Evolutionary conservation across 108 stramenopile genomes (phyloP), one percentile per base, ranked within the genome.

Genomic region (Skeletonema costatum): DNA sequence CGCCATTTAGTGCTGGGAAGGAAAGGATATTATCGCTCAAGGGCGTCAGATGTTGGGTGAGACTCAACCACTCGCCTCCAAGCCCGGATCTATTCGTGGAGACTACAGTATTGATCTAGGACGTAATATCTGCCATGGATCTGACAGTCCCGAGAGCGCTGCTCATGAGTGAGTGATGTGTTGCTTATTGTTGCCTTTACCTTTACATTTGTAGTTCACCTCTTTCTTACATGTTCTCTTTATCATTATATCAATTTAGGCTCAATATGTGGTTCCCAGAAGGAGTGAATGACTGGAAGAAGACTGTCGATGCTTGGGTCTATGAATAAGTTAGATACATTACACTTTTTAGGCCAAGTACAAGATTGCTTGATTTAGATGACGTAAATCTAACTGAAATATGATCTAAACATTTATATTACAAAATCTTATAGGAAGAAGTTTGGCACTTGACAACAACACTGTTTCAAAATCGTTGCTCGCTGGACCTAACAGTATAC

Each of bases 41-140:
- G 93, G 93, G 39, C 87, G 98, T 29, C 94, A 90, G 75, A 96
- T 98, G 96, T 85, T 97, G 13, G 96, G 97, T 17, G 92, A 88
- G 77, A 88, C 86, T n/a, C 87, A 87, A 64, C 90, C 92, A 14
- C 74, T 95, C 38, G 93, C 93, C 4, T 91, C 90, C 62, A 91
- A 95, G 68, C 93, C 90, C 10, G 93, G 93, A 51, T 78, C 72
- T 50, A 95, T 95, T 64, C 91, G 91, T 29, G 93, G 93, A 36
- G 93, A 95, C 77, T 95, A 78, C 68, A 88, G 88, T 65, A 95
- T 95, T 70, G 93, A 95, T 80, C 80, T 95, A 30, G 93, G 93
- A 48, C 70, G 85, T 16, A 86, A 88, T 67, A 86, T 86, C 64
- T 88, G 87, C 70, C 87, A 87, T 50, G 96, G 93, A 76, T 86